Percentiles rank a stretch among this genome's conserved stretches.
These are phyloP conservation scores for Diddensiella caesifluorescens DNA, from an alignment of 805 yeast genomes.

Conservation along the genomic window DNA sequence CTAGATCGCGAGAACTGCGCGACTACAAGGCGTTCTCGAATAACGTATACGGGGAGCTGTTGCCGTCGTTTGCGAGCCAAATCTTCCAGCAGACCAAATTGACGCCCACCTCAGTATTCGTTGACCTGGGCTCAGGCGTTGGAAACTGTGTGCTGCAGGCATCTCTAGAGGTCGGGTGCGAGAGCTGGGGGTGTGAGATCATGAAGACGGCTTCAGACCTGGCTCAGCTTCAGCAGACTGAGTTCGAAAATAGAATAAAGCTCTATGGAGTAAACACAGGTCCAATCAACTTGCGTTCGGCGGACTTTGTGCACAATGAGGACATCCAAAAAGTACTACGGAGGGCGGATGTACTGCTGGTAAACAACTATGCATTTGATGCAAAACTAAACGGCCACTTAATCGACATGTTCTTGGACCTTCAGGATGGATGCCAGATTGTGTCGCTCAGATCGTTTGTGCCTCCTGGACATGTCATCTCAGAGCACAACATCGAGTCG, in stretches of 20 bases:
- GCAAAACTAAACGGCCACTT: slow-evolving; percentile 65
- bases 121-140: slow-evolving; percentile 91
- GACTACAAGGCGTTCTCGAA: slow-evolving; percentile 82
- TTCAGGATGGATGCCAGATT: slow-evolving; percentile 70
- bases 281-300: slow-evolving; percentile 50
- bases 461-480: slow-evolving; percentile 65
- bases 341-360: slow-evolving; percentile 64
- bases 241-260: slow-evolving; percentile 51
- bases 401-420: slow-evolving; percentile 54
- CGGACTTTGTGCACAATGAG: slow-evolving; percentile 65
- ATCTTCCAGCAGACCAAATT: slow-evolving; percentile 59
- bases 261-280: slow-evolving; percentile 63
- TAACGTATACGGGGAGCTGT: slow-evolving; percentile 83
- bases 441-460: slow-evolving; percentile 75
- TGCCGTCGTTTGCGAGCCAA: slow-evolving; percentile 69
- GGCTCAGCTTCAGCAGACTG: slow-evolving; percentile 54
- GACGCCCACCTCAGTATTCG: slow-evolving; percentile 50
- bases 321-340: slow-evolving; percentile 50
- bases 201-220: slow-evolving; percentile 76
- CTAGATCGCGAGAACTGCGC: slow-evolving; percentile 57
- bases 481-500: slow-evolving; percentile 46
- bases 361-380: slow-evolving; percentile 81
- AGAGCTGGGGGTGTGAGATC: slow-evolving; percentile 84
- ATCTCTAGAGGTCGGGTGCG: slow-evolving; percentile 77
- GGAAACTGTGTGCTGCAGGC: slow-evolving; percentile 91